Percentiles rank a stretch among this genome's conserved stretches.
These are phyloP conservation scores for Mastigamoeba balamuthi DNA, from an alignment of 78 protist genomes.

Conservation along the genomic window DNA sequence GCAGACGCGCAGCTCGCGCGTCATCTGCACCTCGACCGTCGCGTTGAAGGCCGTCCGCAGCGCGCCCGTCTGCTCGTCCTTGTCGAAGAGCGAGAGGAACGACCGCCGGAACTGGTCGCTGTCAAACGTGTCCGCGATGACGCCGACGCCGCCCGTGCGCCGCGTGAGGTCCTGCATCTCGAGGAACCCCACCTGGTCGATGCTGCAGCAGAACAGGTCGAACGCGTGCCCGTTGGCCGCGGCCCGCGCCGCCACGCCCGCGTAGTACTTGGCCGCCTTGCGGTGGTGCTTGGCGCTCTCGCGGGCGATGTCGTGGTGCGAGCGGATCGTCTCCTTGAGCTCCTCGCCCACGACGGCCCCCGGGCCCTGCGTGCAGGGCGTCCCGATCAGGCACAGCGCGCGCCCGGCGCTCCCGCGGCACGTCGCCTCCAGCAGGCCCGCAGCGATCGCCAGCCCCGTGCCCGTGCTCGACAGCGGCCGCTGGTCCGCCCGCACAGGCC, in stretches of 20 bases:
- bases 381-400: constrained; percentile 82
- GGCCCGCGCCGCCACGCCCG: constrained; percentile 47
- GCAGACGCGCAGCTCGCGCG: constrained; percentile 58
- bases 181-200: constrained; percentile 84
- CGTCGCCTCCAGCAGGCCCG: constrained; percentile 53
- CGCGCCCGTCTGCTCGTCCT: constrained; percentile 7
- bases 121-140: constrained; percentile 77
- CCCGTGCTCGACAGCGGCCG: constrained; percentile 86
- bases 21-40: constrained; percentile 49
- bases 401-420: constrained; percentile 74
- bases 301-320: constrained; percentile 71
- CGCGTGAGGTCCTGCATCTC: constrained; percentile 70
- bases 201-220: constrained; percentile 70
- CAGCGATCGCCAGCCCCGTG: constrained; percentile 85
- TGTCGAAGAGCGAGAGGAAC: constrained; percentile 44
- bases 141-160: constrained; percentile 59
- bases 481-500: constrained; percentile 68
- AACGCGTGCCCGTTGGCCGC: constrained; percentile 57
- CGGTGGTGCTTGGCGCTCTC: constrained; percentile 51
- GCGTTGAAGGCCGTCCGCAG: constrained; percentile 62
- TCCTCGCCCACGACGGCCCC: constrained; percentile 64
- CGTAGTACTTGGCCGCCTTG: constrained; percentile 41
- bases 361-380: constrained; percentile 90
- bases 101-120: constrained; percentile 72
- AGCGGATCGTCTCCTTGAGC: constrained; percentile 72